These are phyloP conservation scores for Trifolium pratense DNA, from an alignment of 306 rosid species.

Conservation along the genomic window DNA sequence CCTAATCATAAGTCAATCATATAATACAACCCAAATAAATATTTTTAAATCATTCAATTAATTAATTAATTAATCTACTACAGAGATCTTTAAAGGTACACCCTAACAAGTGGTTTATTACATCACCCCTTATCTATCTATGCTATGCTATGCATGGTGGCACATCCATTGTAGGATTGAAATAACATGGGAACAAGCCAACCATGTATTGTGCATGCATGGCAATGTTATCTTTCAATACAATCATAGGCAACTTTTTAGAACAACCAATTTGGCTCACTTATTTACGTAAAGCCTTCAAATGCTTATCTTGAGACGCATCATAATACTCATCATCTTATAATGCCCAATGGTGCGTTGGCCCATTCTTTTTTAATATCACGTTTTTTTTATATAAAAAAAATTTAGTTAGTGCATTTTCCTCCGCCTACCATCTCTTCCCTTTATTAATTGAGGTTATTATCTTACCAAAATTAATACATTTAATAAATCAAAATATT, in stretches of 20 bases:
- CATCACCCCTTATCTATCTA: constrained; percentile 51
- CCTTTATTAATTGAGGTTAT: constrained; percentile 44
- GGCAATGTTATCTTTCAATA: constrained; percentile 48
- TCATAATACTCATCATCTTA: constrained; percentile 34
- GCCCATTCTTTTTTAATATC: constrained; percentile 48
- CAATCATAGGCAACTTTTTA: constrained; percentile 51
- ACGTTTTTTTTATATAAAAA: constrained; percentile 46
- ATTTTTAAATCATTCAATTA: background rate
- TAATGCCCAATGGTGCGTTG: constrained; percentile 33
- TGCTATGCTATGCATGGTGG: constrained; percentile 36
- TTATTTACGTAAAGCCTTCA: constrained; percentile 54
- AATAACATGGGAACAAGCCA: constrained; percentile 37
- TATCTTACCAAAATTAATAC: constrained; percentile 27
- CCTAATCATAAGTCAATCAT: background rate
- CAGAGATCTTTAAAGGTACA: constrained; percentile 37
- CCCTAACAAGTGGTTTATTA: constrained; percentile 48
- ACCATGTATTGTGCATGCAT: constrained; percentile 48
- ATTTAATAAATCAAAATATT: background rate
- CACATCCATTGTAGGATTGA: constrained; percentile 32
- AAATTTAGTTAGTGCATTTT: constrained; percentile 48
- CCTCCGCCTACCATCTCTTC: constrained; percentile 41
- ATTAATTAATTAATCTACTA: background rate
- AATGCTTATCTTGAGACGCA: constrained; percentile 48
- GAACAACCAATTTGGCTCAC: constrained; percentile 37
- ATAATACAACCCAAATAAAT: background rate